Evolutionary conservation across 768 basidiomycete species (phyloP).

Genomic region (Auricularia sp.): DNA sequence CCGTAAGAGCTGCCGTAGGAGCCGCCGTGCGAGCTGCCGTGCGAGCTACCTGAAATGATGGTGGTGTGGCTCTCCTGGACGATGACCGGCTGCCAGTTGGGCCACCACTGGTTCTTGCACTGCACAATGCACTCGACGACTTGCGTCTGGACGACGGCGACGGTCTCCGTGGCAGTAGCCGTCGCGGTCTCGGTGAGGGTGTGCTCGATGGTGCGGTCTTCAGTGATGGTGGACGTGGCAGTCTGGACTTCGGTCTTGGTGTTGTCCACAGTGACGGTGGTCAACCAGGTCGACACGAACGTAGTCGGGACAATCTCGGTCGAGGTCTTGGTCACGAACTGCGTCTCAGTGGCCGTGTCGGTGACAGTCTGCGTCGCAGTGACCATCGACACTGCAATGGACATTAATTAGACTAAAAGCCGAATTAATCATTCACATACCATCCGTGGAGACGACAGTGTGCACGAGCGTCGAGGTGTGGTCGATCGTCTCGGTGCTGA

Average conservation of each 20-base stretch:
- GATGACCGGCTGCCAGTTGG: conserved; percentile 4
- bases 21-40: not conserved
- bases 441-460: conserved; percentile 31
- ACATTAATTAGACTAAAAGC: not conserved
- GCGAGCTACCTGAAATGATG: not conserved
- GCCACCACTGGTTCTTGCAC: conserved; percentile 51
- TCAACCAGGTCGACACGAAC: conserved; percentile 15
- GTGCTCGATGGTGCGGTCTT: conserved; percentile 37
- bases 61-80: not conserved
- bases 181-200: conserved; percentile 30
- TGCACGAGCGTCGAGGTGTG: conserved; percentile 44
- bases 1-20: not conserved
- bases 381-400: not conserved
- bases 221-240: conserved; percentile 40
- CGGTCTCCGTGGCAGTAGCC: conserved; percentile 30
- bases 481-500: conserved; percentile 57
- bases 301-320: conserved; percentile 46
- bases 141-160: conserved; percentile 32
- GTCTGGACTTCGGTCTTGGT: conserved; percentile 42
- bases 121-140: conserved; percentile 14
- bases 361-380: conserved; percentile 32
- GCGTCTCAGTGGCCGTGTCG: conserved; percentile 32
- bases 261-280: conserved; percentile 17
- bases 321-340: conserved; percentile 38
- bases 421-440: not conserved